phyloP scores from a whole-genome alignment of 306 rosid genomes.

The Pyrus communis region DNA sequence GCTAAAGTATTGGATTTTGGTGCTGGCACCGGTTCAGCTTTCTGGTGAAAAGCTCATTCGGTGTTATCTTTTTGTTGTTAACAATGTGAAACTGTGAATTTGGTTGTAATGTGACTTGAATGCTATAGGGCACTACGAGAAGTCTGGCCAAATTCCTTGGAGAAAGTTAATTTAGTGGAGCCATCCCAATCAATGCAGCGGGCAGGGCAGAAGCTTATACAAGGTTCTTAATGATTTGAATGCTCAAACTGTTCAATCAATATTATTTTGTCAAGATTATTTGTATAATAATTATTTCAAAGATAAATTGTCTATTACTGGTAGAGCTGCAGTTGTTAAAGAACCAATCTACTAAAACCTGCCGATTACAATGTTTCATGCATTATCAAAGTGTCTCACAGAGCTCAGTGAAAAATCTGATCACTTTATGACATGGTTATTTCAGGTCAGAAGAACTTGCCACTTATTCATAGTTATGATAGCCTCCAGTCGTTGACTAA shows the following conservation, averaged over 20 bases:
- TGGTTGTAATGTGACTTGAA: constrained; percentile 20
- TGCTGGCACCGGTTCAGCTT: constrained; percentile 91
- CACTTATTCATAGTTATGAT: constrained; percentile 84
- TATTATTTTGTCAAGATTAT: neutral
- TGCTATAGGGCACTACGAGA: constrained; percentile 72
- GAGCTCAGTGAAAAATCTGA: neutral
- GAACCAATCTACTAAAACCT: neutral
- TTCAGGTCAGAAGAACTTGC: constrained; percentile 78
- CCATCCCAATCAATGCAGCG: constrained; percentile 97
- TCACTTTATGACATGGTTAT: constrained; percentile 6
- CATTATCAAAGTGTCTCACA: neutral
- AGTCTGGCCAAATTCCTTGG: constrained; percentile 80
- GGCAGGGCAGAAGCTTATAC: constrained; percentile 72
- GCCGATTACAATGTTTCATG: neutral
- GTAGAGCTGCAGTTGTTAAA: neutral
- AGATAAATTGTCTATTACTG: neutral
- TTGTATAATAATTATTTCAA: neutral
- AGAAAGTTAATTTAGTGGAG: constrained; percentile 72
- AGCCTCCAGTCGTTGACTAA: constrained; percentile 67
- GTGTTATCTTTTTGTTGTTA: constrained; percentile 6
- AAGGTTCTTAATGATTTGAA: constrained; percentile 37
- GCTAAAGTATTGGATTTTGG: constrained; percentile 80
- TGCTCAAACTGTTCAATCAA: neutral
- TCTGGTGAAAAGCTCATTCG: constrained; percentile 54
- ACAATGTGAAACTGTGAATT: neutral